These are phyloP conservation scores for Petrea volubilis DNA, from an alignment of 257 asterid genomes.

Conservation along the genomic window DNA sequence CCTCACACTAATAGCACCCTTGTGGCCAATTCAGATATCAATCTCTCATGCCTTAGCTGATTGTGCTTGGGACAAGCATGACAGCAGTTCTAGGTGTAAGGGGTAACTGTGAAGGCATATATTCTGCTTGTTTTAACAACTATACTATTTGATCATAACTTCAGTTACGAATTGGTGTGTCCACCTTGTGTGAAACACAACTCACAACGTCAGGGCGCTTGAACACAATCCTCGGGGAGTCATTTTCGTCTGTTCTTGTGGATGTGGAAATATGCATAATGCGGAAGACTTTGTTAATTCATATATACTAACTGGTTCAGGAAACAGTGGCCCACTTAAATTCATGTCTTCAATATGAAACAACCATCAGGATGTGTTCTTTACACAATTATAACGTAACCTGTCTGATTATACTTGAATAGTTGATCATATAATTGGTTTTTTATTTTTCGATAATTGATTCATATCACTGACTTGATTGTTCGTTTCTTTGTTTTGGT, in stretches of 20 bases:
- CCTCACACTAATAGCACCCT: no score
- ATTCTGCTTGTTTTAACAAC: no score
- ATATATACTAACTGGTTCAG: not conserved
- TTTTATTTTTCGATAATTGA: no score
- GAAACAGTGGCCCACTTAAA: not conserved
- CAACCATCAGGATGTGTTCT: not conserved
- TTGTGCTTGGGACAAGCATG: no score
- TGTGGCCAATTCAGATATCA: no score
- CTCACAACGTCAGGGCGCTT: constrained; percentile 3
- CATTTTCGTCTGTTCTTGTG: not conserved
- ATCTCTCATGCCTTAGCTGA: no score
- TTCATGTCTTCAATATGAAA: not conserved
- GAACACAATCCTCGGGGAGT: not conserved
- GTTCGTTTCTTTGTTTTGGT: constrained; percentile 15
- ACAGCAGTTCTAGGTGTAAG: no score
- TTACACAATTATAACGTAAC: not conserved
- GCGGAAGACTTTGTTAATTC: not conserved
- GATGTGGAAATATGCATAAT: not conserved
- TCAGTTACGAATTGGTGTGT: no score
- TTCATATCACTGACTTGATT: constrained; percentile 18
- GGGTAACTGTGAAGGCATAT: no score
- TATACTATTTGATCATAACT: no score
- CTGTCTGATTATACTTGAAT: not conserved
- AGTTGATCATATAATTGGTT: no score
- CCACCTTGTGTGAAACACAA: not conserved